A percentile compares a stretch with the other conserved stretches of the same genome.
These are phyloP conservation scores for Phialophora chinensis DNA, from an alignment of 2,329 filamentous ascomycete species.

Conservation along the genomic window DNA sequence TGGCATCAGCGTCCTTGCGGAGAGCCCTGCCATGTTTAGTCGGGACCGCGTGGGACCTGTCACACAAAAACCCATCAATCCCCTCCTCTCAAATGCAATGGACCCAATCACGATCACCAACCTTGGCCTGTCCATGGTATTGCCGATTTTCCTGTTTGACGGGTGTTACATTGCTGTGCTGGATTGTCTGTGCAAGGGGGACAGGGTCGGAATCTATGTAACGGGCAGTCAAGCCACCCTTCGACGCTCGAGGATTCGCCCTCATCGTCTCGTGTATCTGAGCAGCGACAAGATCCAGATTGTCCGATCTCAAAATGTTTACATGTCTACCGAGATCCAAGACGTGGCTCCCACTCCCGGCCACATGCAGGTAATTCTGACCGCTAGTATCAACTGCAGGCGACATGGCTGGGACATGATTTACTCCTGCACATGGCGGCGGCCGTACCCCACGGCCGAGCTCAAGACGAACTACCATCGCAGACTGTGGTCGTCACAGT, in stretches of 20 bases:
- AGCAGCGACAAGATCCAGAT: neutral
- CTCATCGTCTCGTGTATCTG: neutral
- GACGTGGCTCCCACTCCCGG: neutral
- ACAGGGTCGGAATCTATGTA: neutral
- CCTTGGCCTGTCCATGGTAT: neutral
- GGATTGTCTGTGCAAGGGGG: neutral
- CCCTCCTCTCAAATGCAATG: neutral
- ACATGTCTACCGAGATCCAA: neutral
- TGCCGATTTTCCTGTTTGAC: neutral
- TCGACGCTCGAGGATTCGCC: neutral
- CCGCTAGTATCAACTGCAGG: neutral
- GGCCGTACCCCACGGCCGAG: neutral
- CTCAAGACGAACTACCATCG: neutral
- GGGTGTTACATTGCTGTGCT: neutral
- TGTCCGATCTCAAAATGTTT: neutral
- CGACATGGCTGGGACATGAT: constrained; percentile 1
- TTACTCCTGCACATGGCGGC: neutral
- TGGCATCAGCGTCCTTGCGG: neutral
- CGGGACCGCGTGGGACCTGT: neutral
- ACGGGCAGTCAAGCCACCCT: neutral
- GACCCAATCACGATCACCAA: constrained; percentile 1
- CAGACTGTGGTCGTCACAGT: neutral
- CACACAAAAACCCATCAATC: neutral
- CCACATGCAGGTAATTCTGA: neutral
- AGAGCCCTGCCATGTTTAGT: constrained; percentile 3